A percentile compares a stretch with the other conserved stretches of the same genome.
phyloP scores from a whole-genome alignment of 257 asterid species.

The Solanum boliviense region DNA sequence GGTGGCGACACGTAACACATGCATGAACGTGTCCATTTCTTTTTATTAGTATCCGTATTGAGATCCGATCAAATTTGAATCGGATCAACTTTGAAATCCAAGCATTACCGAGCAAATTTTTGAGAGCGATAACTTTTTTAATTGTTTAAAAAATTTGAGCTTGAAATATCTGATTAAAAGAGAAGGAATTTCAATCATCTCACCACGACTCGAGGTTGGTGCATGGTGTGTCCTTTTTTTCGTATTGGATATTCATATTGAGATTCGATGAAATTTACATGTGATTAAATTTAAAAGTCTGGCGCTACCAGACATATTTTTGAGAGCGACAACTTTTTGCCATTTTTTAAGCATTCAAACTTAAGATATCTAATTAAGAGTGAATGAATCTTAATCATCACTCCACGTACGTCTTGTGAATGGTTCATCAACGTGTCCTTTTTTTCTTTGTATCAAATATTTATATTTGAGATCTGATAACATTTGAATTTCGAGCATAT shows the following conservation, averaged over 20 bases:
- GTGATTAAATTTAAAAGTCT: no score
- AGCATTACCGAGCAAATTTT: background rate
- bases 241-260: background rate
- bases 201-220: fast-evolving
- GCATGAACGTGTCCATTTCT: background rate
- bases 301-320: background rate
- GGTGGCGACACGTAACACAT: background rate
- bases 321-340: background rate
- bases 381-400: background rate
- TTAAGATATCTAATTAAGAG: background rate
- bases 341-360: background rate
- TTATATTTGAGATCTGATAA: no score
- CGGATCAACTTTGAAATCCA: background rate
- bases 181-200: background rate
- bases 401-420: background rate
- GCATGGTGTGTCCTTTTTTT: no score
- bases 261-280: no score
- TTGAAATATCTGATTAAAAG: background rate
- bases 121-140: no score
- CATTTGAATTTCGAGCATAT: no score
- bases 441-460: no score
- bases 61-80: background rate
- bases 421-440: background rate
- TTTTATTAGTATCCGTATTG: fast-evolving
- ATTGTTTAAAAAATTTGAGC: background rate